Evolutionary conservation across 2,329 filamentous ascomycete genomes (phyloP).

Genomic region (Venturia oleaginea): DNA sequence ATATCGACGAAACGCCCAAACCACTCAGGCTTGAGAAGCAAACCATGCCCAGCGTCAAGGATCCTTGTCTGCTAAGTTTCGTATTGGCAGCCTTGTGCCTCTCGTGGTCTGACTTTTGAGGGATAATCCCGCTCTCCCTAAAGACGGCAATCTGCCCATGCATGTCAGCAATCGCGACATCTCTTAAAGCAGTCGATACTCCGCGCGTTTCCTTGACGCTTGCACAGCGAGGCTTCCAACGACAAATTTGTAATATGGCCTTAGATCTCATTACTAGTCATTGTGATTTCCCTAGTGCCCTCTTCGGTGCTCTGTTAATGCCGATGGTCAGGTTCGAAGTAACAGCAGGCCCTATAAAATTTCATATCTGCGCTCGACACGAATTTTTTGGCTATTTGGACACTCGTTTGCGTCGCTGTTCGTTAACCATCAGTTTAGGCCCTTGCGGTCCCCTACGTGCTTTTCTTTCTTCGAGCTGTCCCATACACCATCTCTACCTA

Average conservation of each 20-base stretch:
- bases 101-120: not conserved
- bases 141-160: not conserved
- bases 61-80: not conserved
- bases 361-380: not conserved
- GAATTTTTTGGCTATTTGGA: not conserved
- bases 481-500: not conserved
- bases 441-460: not conserved
- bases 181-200: not conserved
- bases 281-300: not conserved
- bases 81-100: not conserved
- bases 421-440: not conserved
- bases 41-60: not conserved
- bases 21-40: not conserved
- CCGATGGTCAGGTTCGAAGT: not conserved
- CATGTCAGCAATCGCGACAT: not conserved
- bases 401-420: not conserved
- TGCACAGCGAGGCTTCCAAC: not conserved
- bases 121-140: not conserved
- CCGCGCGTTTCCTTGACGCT: not conserved
- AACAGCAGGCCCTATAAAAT: not conserved
- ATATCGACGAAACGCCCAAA: conserved; percentile 1
- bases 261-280: not conserved
- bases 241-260: not conserved
- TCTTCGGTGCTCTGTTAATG: not conserved
- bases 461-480: not conserved